Base-by-base conservation (phyloP, 352 stramenopile genomes). In the Aphanomyces stellatus region DNA sequence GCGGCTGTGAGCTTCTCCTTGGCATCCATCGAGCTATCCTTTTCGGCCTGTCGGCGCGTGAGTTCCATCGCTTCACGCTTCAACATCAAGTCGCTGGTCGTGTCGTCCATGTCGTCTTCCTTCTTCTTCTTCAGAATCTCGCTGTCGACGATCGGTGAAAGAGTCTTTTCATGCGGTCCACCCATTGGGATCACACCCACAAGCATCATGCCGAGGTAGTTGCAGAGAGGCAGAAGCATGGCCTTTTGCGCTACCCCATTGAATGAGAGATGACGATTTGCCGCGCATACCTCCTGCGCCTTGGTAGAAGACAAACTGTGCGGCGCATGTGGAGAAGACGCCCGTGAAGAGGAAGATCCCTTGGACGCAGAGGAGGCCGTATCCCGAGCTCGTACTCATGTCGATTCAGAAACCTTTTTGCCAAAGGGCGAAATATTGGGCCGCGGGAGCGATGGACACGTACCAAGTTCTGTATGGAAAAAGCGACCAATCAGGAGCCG, bases 161-260 rank as follows among this genome's bases (percentile, higher is more conserved):
- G 40, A 31, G 27, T 46, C 27, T 24, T 11, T 10, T 65, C 43
- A 31, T 46, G 53, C 15, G 55, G 51, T 8, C 27, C 19, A 17
- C 10, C 30, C 10, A 33, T 51, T 25, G 85, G 82, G 28, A 91
- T 72, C 19, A 93, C 69, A 0, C 85, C 85, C 1, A 91, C 84
- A 28, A 93, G 79, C 83, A 92, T 91, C 77, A 93, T 91, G 22
- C 85, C 85, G 15, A 93, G 69, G 61, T 91, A 93, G 74, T 93
- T 93, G 72, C 85, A 91, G 3, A 93, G 76, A 63, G 85, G 85
- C 40, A 93, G 67, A n/a, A 93, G 72, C 82, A 93, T 92, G n/a
- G 80, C 79, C 40, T 78, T 81, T 69, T 93, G 85, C 61, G 90
- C 82, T 70, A 35, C 2, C 10, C 3, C 46, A 37, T 3, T 2